Evolutionary conservation across 2,329 filamentous ascomycete genomes (phyloP).

Genomic region (Alternaria sp.): DNA sequence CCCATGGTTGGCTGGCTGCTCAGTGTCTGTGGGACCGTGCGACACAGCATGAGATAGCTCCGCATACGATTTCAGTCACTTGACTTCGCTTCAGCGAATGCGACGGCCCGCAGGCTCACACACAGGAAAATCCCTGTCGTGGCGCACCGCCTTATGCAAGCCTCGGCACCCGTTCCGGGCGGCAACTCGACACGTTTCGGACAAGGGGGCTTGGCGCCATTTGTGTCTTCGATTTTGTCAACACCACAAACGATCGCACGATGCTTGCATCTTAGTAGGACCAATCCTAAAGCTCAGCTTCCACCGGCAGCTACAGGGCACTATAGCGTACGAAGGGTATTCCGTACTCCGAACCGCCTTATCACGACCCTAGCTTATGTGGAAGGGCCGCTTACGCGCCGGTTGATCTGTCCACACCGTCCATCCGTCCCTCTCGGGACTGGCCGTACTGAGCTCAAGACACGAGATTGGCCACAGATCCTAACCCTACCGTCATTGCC

Average conservation of each 20-base stretch:
- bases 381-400: slow-evolving; percentile 47
- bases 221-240: slow-evolving; percentile 22
- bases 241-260: slow-evolving; percentile 20
- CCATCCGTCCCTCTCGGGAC: slow-evolving; percentile 43
- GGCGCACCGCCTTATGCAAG: slow-evolving; percentile 45
- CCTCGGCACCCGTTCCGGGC: slow-evolving; percentile 48
- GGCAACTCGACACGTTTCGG: slow-evolving; percentile 48
- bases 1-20: slow-evolving; percentile 45
- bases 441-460: slow-evolving; percentile 40
- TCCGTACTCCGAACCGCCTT: slow-evolving; percentile 32
- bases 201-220: slow-evolving; percentile 39
- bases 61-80: slow-evolving; percentile 69
- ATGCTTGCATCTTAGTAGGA: slow-evolving; percentile 25
- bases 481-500: slow-evolving; percentile 26
- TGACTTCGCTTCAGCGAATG: slow-evolving; percentile 61
- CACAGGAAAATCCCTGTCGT: slow-evolving; percentile 43
- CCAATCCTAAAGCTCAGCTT: slow-evolving; percentile 11
- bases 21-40: slow-evolving; percentile 34
- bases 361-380: slow-evolving; percentile 35
- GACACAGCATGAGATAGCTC: slow-evolving; percentile 48
- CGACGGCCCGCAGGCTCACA: slow-evolving; percentile 48
- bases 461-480: slow-evolving; percentile 37
- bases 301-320: slow-evolving; percentile 6
- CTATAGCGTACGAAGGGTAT: slow-evolving; percentile 5
- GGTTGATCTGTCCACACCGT: slow-evolving; percentile 46